Base-by-base conservation (phyloP, 2,329 filamentous ascomycete genomes). In the Aspergillus sp. region DNA sequence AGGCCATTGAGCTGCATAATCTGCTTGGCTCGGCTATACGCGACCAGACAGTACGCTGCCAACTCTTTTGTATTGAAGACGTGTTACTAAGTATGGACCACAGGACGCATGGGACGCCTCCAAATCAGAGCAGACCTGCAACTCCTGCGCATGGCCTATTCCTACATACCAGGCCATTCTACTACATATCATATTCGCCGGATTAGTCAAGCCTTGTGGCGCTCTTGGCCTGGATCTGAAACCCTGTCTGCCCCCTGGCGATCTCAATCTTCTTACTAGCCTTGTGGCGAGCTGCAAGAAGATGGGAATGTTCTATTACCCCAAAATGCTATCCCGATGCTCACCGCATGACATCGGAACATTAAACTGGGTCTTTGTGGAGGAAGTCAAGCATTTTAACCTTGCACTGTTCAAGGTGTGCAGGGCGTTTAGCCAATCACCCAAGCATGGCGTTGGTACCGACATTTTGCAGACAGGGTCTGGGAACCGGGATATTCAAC, bases 111-210 rank as follows among this genome's bases (percentile, higher is more conserved):
- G 66, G 68, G 66, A 69, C 57, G 61, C 55, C 6, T 61, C 65
- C 27, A 11, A 30, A 1, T 4, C 27, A 3, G 27, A 9, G 27
- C 27, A 30, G 9, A 24, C 44, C 2, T 20, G 40, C 6, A 27
- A n/a, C 5, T 5, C 45, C 19, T 66, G 57, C n/a, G 42, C 46
- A 19, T 72, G 69, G 66, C 71, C 70, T n/a, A 64, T 73, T 8
- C 54, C 70, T 3, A 70, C 63, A 7, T 73, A 71, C 20, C 70
- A 73, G 60, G 67, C 68, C 13, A 69, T 73, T 24, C 50, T 73
- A 15, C 53, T 73, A 1, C 66, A 72, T 52, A 60, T 70, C 7
- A 68, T 73, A 13, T 69, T 71, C 50, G 57, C 69, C 66, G 0
- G 39, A 30, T 4, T 56, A 2, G 22, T 7, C 13, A 24, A 15